phyloP scores from a whole-genome alignment of 75 land plant species.

The Adiantum capillusveneris region DNA sequence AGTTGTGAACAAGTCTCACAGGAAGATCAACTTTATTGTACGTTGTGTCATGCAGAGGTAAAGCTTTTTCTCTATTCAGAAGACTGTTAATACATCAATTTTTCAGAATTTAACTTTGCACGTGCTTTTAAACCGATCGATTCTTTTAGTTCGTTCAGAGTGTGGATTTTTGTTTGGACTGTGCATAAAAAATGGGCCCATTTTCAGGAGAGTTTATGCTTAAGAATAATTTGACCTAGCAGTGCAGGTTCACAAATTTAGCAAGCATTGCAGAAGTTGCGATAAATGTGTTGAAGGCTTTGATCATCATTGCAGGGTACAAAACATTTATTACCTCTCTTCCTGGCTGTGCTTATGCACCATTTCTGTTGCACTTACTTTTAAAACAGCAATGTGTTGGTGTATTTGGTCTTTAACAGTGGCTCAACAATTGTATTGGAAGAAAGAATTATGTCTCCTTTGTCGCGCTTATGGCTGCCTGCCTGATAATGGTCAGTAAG shows the following conservation, averaged over 20 bases:
- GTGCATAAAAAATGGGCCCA: no score
- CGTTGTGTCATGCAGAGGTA: slow-evolving; percentile 95
- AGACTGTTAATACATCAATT: no score
- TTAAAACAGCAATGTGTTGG: no score
- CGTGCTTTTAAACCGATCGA: background rate
- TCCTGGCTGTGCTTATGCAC: no score
- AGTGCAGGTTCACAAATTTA: slow-evolving; percentile 83
- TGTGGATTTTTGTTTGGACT: background rate
- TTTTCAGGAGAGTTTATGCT: background rate
- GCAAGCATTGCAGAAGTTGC: slow-evolving; percentile 97
- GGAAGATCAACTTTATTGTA: slow-evolving; percentile 74
- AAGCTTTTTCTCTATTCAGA: background rate
- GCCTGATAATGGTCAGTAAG: slow-evolving; percentile 70
- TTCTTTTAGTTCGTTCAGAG: no score
- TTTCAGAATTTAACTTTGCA: background rate
- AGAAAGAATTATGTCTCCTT: slow-evolving; percentile 84
- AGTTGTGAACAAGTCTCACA: slow-evolving; percentile 22
- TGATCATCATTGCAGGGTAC: slow-evolving; percentile 98
- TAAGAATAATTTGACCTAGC: background rate
- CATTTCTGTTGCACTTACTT: background rate
- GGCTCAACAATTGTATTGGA: slow-evolving; percentile 95
- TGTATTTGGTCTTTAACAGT: slow-evolving; percentile 31
- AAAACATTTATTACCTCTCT: no score
- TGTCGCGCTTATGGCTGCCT: slow-evolving; percentile 70
- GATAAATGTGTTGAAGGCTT: slow-evolving; percentile 99